phyloP scores from a whole-genome alignment of 345 rosid genomes.

The Arabis hirsuta region DNA sequence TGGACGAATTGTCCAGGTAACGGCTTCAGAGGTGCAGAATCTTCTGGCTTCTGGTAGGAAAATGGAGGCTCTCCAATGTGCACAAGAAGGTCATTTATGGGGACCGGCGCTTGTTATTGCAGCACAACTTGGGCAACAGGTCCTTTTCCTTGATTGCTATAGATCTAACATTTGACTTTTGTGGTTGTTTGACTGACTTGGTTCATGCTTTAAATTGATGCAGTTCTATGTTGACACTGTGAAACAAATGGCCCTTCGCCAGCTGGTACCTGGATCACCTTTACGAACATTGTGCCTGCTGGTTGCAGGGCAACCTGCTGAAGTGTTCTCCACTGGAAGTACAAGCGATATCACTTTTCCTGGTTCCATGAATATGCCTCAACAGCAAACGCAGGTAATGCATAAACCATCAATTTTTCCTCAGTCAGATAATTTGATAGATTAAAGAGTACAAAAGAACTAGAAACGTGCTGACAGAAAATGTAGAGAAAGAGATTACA shows the following conservation, averaged over 20 bases:
- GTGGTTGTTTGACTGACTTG: constrained; percentile 32
- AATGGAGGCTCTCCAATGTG: constrained; percentile 77
- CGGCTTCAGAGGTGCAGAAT: constrained; percentile 89
- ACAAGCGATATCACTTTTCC: constrained; percentile 46
- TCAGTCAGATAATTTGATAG: constrained; percentile 2
- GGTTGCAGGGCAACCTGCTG: constrained; percentile 97
- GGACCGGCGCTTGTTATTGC: constrained; percentile 98
- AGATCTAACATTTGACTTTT: constrained; percentile 9
- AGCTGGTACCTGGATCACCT: constrained; percentile 94
- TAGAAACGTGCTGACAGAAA: neutral
- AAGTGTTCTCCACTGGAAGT: constrained; percentile 65
- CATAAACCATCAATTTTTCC: constrained; percentile 4
- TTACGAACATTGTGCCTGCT: constrained; percentile 93
- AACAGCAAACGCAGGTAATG: constrained; percentile 67
- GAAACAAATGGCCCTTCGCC: constrained; percentile 94
- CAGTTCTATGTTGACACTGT: constrained; percentile 95
- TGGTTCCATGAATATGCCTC: constrained; percentile 47
- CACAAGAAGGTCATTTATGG: constrained; percentile 97
- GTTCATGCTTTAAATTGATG: constrained; percentile 27
- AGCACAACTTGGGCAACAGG: constrained; percentile 96
- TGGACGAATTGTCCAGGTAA: constrained; percentile 55
- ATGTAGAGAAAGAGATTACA: neutral
- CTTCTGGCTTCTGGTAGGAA: constrained; percentile 96
- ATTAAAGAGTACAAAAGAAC: neutral
- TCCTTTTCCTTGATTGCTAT: constrained; percentile 41